Base-by-base conservation (phyloP, 1,284 basidiomycete species). In the Malassezia psittaci region DNA sequence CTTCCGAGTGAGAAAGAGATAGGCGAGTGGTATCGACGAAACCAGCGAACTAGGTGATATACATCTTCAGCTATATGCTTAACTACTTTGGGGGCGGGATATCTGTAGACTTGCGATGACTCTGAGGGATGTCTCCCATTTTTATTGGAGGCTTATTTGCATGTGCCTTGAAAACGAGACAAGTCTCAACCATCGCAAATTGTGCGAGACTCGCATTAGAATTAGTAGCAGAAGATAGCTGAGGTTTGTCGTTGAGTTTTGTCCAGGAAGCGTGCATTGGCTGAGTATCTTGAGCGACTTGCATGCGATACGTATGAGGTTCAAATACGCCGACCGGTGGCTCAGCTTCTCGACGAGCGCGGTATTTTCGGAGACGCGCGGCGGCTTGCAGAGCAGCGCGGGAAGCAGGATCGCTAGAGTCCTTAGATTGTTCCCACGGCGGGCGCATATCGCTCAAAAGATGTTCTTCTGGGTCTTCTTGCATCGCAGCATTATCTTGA, bases 281-380 rank as follows among this genome's bases (percentile, higher is more conserved):
- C 58, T 74, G 71, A 2, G 68, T 67, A 42, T 57, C 41, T 1
- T 53, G 34, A 16, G 60, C 54, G 36, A 67, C 61, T 48, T 72
- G 69, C 21, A 65, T 57, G 15, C 61, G 46, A 51, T 70, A 63
- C 18, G 72, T 74, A 32, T 64, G 57, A 24, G 72, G 72, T 40
- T 74, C 72, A 56, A 68, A 73, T 16, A 74, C 51, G 38, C 70
- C 72, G 10, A 73, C 43, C 4, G 70, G 69, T 11, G 68, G 66
- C n/a, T 60, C 60, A 15, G 48, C 49, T n/a, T 50, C 60, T 35
- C 61, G 61, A 42, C 60, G 56, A 11, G 57, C 54, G n/a, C 46
- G 50, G 5, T 39, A 47, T 36, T 54, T 48, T 35, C 41, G 32
- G 37, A 13, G 12, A 52, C 60, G 41, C 57, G 48, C 32, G 41